Base-by-base conservation (phyloP, 768 basidiomycete genomes). In the Suillus placidus region DNA sequence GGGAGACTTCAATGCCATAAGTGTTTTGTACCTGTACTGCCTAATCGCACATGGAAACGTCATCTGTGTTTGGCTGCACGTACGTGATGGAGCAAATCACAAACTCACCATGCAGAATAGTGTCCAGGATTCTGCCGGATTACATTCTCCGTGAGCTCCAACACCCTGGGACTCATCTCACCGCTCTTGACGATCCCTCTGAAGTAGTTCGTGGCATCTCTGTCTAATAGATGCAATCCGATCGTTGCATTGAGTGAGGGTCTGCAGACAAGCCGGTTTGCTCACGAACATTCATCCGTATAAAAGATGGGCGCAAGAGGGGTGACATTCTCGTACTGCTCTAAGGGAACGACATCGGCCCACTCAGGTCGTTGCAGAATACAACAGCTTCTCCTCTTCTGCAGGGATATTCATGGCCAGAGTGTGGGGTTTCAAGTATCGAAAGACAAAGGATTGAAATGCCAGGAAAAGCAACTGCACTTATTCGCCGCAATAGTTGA, bases 281-380 rank as follows among this genome's bases (percentile, higher is more conserved):
- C 55, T 43, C 51, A 83, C 93, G 73, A 64, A 96, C 97, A 99
- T 82, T 95, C 90, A 45, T 82, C 81, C 4, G 88, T 87, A 73
- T 99, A 99, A 73, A 96, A 88, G 76, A 99, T 99, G 2, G 94
- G 93, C 0, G 94, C 96, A 49, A 99, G 82, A 2, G 95, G 92
- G 66, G 86, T 85, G 38, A 85, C 76, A 23, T 82, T 85, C 70
- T 97, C 95, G 64, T 92, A 90, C 71, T 99, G 97, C 26, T 86
- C 81, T 16, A 96, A 71, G 0, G 96, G 94, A 5, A 78, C 78
- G 37, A 98, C 83, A 74, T 97, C 97, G 18, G 79, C 78, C 94
- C 95, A 99, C 63, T 89, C 88, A 40, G 85, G 82, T 60, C 86
- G 83, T 49, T 91, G 83, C n/a, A 37, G 87, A 76, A 69, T 90